Percentiles rank a stretch among this genome's conserved stretches.
Conservation (phyloP, 768 basidiomycete genomes). For the Pisolithus marmoratus region DNA sequence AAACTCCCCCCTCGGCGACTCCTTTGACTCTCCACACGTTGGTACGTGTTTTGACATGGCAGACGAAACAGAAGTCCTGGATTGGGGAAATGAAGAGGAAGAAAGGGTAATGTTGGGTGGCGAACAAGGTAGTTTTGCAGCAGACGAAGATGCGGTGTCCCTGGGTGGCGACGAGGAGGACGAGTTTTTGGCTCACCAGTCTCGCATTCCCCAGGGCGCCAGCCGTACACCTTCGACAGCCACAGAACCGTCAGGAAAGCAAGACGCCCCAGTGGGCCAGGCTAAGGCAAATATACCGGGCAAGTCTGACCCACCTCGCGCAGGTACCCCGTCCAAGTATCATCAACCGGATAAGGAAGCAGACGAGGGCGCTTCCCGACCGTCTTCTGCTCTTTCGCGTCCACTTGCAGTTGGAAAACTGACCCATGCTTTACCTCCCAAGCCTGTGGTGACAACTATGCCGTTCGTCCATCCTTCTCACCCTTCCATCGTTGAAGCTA, state of each 20-base stretch:
- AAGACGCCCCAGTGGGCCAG: conserved; percentile 7
- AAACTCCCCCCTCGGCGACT: conserved; percentile 7
- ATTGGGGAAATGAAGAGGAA: conserved; percentile 60
- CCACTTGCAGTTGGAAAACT: conserved; percentile 33
- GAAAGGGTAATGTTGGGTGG: conserved; percentile 40
- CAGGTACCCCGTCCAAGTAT: conserved; percentile 6
- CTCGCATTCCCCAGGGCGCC: conserved; percentile 27
- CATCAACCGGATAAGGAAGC: conserved; percentile 4
- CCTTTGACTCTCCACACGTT: conserved; percentile 11
- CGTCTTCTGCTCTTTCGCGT: conserved; percentile 20
- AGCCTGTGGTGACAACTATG: conserved; percentile 48
- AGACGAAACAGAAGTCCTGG: conserved; percentile 63
- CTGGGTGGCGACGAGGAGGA: conserved; percentile 71
- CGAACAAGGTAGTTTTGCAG: conserved; percentile 25
- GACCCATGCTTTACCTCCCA: conserved; percentile 65
- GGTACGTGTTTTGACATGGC: conserved; percentile 38
- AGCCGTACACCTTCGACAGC: conserved; percentile 16
- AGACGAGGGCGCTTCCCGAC: conserved; percentile 11
- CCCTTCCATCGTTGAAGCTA: conserved; percentile 54
- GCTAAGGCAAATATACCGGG: background rate
- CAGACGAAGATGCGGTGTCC: conserved; percentile 59
- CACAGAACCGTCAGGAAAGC: conserved; percentile 8
- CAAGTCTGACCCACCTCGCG: conserved; percentile 5
- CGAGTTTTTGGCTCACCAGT: conserved; percentile 44
- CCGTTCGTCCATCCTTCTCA: conserved; percentile 52